Base-by-base conservation (phyloP, 2,329 filamentous ascomycete genomes). In the Colletotrichum euphorbiae region DNA sequence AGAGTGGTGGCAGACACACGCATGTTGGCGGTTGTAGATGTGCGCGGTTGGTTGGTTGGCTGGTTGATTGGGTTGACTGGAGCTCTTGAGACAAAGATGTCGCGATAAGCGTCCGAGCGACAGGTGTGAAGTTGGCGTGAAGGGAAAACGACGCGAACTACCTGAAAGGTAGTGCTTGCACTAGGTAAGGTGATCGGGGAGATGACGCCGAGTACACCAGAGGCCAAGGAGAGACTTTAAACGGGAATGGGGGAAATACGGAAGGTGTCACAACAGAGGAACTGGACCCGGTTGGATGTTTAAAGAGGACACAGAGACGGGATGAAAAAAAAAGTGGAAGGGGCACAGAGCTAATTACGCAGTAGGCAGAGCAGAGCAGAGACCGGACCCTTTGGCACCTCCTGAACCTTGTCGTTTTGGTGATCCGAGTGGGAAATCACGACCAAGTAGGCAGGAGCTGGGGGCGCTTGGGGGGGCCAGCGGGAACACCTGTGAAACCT, bases 1-100 rank as follows among this genome's bases (percentile, higher is more conserved):
- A 86, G 74, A 62, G 84, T 72, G 71, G 83, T 77, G 65, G 83
- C 78, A 64, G 86, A 85, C 80, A 90, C 84, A 76, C 86, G 88
- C 89, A 90, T 90, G 42, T 58, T 65, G 61, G 54, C 56, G 61
- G 19, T 33, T 70, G 72, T 19, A 58, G 59, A 12, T 24, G 38
- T 45, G 59, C 7, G 28, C 7, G 28, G 28, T 28, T 28, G 28
- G 28, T 28, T 28, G 28, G 28, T 8, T 28, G 28, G 28, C 6
- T 28, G 28, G 28, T 28, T 28, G 28, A 28, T 46, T 69, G 73
- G 67, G 59, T 57, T 33, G 50, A 62, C 57, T 62, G 58, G 48
- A 52, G 48, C 31, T 52, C 31, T 57, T 38, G 38, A 38, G 66
- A 59, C 61, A 65, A 7, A 28, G 42, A 50, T 72, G 67, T 72